Evolutionary conservation across 441 rosid species (phyloP).

Genomic region (Rhodomyrtus psidioides): DNA sequence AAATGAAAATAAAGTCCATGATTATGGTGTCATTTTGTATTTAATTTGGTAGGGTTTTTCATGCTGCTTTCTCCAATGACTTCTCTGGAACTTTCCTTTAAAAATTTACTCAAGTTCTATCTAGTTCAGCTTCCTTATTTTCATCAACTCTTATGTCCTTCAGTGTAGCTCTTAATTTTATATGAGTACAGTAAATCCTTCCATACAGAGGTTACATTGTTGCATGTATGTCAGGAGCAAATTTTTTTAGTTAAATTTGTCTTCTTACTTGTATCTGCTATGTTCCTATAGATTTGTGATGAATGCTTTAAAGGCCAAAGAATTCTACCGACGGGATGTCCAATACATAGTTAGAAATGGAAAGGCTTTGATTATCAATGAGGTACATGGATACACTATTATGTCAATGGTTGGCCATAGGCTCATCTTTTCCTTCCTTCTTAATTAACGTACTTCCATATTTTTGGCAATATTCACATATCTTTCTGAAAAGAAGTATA

Average conservation of each 20-base stretch:
- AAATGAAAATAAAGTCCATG: background rate
- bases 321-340: constrained; percentile 86
- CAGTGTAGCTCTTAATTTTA: background rate
- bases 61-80: background rate
- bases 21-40: background rate
- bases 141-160: background rate
- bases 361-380: constrained; percentile 88
- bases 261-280: constrained; percentile 3
- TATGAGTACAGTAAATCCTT: background rate
- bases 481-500: background rate
- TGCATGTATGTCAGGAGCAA: background rate
- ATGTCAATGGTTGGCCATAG: background rate
- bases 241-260: background rate
- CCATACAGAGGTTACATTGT: background rate
- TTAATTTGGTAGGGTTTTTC: background rate
- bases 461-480: background rate
- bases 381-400: constrained; percentile 40
- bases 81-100: background rate
- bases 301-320: constrained; percentile 97
- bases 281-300: constrained; percentile 69
- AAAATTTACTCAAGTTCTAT: background rate
- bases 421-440: background rate
- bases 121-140: background rate
- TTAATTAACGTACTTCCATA: background rate
- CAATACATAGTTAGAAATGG: constrained; percentile 92